Evolutionary conservation across 2,329 filamentous ascomycete species (phyloP).

Genomic region (Neonectria hederae): DNA sequence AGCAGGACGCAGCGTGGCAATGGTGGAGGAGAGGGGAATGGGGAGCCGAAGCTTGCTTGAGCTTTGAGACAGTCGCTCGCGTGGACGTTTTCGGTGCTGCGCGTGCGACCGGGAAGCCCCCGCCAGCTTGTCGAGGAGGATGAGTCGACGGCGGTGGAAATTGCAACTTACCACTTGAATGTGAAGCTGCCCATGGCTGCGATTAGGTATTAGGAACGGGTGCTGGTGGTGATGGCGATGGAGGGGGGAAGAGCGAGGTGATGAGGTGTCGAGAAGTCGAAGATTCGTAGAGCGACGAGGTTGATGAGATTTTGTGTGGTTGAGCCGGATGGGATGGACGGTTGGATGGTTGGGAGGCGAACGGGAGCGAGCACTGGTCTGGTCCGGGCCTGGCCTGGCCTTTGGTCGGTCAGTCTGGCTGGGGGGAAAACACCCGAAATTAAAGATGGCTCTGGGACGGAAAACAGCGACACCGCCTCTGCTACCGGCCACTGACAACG

Average conservation of each 20-base stretch:
- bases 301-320: conserved; percentile 30
- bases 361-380: conserved; percentile 31
- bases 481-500: conserved; percentile 10
- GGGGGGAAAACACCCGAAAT: conserved; percentile 39
- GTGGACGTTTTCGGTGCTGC: conserved; percentile 5
- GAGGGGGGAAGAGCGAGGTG: conserved; percentile 24
- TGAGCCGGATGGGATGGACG: conserved; percentile 32
- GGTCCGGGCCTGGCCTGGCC: conserved; percentile 34
- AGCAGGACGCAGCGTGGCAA: conserved; percentile 22
- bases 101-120: conserved; percentile 11
- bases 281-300: conserved; percentile 10
- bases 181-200: conserved; percentile 71
- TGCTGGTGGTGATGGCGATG: conserved; percentile 21
- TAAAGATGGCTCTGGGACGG: conserved; percentile 38
- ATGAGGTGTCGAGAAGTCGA: conserved; percentile 17
- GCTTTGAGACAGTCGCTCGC: conserved; percentile 27
- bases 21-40: conserved; percentile 9
- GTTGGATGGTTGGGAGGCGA: conserved; percentile 37
- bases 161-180: conserved; percentile 71
- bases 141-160: conserved; percentile 18
- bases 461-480: conserved; percentile 29
- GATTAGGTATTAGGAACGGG: conserved; percentile 33
- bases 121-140: neutral
- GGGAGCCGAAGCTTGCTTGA: conserved; percentile 2
- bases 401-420: conserved; percentile 12